phyloP scores from a whole-genome alignment of 495 filamentous ascomycete species.

The Penicillium bialowiezense region DNA sequence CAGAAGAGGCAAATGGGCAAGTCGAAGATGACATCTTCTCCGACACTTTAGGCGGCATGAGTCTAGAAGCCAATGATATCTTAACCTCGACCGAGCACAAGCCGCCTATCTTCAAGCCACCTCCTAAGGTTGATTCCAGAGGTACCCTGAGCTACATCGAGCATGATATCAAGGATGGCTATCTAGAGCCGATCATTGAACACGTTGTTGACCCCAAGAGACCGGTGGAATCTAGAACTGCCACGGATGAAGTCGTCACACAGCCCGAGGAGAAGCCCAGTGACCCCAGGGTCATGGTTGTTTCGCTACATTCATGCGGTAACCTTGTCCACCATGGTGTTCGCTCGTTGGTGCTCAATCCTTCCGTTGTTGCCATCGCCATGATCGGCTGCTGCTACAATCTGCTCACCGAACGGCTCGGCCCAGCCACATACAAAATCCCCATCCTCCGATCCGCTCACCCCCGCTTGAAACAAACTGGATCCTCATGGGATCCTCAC shows the following conservation, averaged over 20 bases:
- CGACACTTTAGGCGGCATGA: slow-evolving; percentile 39
- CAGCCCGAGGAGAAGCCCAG: slow-evolving; percentile 12
- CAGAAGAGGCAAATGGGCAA: slow-evolving; percentile 36
- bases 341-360: slow-evolving; percentile 78
- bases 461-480: slow-evolving; percentile 54
- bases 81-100: slow-evolving; percentile 4
- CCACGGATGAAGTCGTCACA: slow-evolving; percentile 5
- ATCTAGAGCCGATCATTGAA: slow-evolving; percentile 69
- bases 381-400: slow-evolving; percentile 99
- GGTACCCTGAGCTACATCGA: slow-evolving; percentile 53
- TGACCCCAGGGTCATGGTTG: slow-evolving; percentile 66
- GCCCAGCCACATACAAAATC: slow-evolving; percentile 80
- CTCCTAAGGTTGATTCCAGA: slow-evolving; percentile 14
- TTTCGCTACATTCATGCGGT: slow-evolving; percentile 95
- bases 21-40: slow-evolving; percentile 32
- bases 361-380: slow-evolving; percentile 79
- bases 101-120: background rate
- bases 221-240: slow-evolving; percentile 3
- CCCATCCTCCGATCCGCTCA: slow-evolving; percentile 61
- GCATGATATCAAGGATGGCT: slow-evolving; percentile 61
- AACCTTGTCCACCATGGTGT: slow-evolving; percentile 95
- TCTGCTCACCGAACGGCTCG: slow-evolving; percentile 83
- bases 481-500: slow-evolving; percentile 70
- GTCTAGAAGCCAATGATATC: slow-evolving; percentile 33
- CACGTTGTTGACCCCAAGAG: slow-evolving; percentile 54